Conservation (phyloP, 164 flowering plant species). For the Berberis vulgaris region DNA sequence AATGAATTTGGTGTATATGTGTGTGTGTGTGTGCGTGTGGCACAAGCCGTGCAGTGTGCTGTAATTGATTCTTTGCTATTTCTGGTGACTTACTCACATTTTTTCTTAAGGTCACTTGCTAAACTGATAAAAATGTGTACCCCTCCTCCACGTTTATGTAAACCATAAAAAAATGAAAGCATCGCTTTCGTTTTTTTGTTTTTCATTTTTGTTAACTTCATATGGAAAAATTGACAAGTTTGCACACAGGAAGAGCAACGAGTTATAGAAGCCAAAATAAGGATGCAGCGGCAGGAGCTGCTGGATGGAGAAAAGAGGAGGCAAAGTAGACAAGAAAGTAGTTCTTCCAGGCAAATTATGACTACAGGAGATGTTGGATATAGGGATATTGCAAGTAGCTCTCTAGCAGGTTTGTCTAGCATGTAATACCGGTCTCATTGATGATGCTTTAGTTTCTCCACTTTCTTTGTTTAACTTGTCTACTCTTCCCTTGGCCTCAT, state of each 20-base stretch:
- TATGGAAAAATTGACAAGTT: too few relatives aligned
- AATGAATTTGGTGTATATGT: not conserved
- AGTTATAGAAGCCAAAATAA: conserved; percentile 95
- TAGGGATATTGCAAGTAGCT: conserved; percentile 24
- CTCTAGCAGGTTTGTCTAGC: conserved; percentile 35
- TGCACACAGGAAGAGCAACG: conserved; percentile 78
- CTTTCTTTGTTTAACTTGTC: not conserved
- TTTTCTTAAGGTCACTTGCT: too few relatives aligned
- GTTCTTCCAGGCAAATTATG: conserved; percentile 38
- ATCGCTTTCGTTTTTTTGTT: too few relatives aligned
- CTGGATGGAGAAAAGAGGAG: conserved; percentile 77
- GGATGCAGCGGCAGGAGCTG: conserved; percentile 80
- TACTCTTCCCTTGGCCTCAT: not conserved
- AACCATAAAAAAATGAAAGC: too few relatives aligned
- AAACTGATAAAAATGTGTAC: too few relatives aligned
- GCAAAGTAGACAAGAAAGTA: conserved; percentile 44
- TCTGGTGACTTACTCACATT: too few relatives aligned
- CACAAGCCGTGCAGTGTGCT: too few relatives aligned
- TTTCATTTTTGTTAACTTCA: too few relatives aligned
- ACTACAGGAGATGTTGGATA: conserved; percentile 32
- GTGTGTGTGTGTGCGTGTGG: too few relatives aligned
- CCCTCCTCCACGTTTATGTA: too few relatives aligned
- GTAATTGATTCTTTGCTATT: too few relatives aligned
- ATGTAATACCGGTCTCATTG: not conserved
- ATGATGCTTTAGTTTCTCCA: not conserved